These are phyloP conservation scores for Asterophora lycoperdoides DNA, from an alignment of 768 basidiomycete genomes.

Conservation along the genomic window DNA sequence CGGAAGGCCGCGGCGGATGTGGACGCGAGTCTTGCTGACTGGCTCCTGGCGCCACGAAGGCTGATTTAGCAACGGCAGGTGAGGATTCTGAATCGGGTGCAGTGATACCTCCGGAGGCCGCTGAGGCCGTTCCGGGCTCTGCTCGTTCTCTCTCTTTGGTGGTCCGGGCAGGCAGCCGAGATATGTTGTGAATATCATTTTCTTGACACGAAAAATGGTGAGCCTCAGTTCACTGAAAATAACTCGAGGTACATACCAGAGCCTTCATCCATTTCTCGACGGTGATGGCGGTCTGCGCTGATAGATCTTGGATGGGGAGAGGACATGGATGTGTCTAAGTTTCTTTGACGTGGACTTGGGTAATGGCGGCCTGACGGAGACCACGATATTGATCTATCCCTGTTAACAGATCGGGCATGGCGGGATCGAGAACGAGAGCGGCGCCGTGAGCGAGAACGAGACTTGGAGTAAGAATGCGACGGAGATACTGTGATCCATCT, in stretches of 20 bases:
- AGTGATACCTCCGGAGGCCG: background rate
- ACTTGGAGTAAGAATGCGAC: constrained; percentile 27
- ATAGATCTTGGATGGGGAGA: background rate
- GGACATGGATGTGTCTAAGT: background rate
- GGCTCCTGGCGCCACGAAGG: constrained; percentile 4
- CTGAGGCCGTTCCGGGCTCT: background rate
- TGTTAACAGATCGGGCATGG: background rate
- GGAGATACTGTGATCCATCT: constrained; percentile 24
- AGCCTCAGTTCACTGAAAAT: background rate
- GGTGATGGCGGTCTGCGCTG: constrained; percentile 1
- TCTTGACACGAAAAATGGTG: background rate
- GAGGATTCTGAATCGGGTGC: background rate
- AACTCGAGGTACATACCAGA: background rate
- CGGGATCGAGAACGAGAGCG: constrained; percentile 26
- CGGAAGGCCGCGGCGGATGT: background rate
- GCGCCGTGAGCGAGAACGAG: constrained; percentile 15
- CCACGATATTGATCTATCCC: constrained; percentile 29
- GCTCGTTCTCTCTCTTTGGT: constrained; percentile 11
- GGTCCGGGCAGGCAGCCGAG: background rate
- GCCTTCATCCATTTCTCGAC: background rate
- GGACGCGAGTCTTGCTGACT: background rate
- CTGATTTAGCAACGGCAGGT: background rate
- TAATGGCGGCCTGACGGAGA: constrained; percentile 32
- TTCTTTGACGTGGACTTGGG: constrained; percentile 14
- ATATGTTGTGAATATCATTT: background rate